Evolutionary conservation across 2,329 filamentous ascomycete species (phyloP).

Genomic region (Penicillium digitatum): DNA sequence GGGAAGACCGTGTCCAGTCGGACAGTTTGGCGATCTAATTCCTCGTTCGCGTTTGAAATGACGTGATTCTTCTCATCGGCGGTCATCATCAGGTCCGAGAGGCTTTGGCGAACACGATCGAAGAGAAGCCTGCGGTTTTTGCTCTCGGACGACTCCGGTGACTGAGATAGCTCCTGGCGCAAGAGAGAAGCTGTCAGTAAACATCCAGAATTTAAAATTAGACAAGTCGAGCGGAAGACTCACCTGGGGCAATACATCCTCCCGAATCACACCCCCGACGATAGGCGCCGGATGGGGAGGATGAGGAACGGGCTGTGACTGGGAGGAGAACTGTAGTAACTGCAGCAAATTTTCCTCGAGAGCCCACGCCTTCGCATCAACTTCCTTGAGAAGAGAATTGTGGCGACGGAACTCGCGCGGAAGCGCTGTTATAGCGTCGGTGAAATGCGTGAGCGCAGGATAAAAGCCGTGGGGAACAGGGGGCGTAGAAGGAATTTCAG

Average conservation of each 20-base stretch:
- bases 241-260: slow-evolving; percentile 33
- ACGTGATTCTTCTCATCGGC: slow-evolving; percentile 98
- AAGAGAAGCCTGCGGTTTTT: slow-evolving; percentile 63
- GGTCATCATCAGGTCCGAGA: slow-evolving; percentile 80
- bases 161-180: slow-evolving; percentile 27
- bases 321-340: slow-evolving; percentile 54
- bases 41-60: slow-evolving; percentile 85
- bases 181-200: slow-evolving; percentile 6
- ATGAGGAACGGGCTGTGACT: slow-evolving; percentile 33
- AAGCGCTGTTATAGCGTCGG: slow-evolving; percentile 84
- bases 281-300: slow-evolving; percentile 37
- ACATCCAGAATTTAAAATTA: background rate
- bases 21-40: slow-evolving; percentile 75
- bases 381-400: slow-evolving; percentile 93
- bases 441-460: slow-evolving; percentile 70
- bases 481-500: slow-evolving; percentile 27
- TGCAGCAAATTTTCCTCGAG: slow-evolving; percentile 78
- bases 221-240: slow-evolving; percentile 9
- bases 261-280: slow-evolving; percentile 33
- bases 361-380: slow-evolving; percentile 91
- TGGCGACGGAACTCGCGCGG: slow-evolving; percentile 94
- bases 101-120: slow-evolving; percentile 69
- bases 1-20: slow-evolving; percentile 86
- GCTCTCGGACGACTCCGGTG: slow-evolving; percentile 35
- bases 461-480: slow-evolving; percentile 53